phyloP scores from a whole-genome alignment of 257 asterid genomes.

The Nicotiana sylvestris region DNA sequence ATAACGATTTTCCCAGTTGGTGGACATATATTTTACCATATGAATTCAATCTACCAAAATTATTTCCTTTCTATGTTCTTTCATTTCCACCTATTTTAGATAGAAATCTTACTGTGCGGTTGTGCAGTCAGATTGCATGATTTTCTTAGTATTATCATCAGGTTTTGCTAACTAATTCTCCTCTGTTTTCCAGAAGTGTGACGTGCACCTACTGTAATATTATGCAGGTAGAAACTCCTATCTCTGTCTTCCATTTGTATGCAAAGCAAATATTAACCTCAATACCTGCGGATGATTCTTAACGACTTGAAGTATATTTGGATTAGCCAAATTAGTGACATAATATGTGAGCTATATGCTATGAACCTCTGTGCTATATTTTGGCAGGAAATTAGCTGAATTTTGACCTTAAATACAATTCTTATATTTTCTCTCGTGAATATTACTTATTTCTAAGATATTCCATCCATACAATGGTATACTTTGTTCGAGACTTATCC shows the following conservation, averaged over 20 bases:
- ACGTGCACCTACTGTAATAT: conserved; percentile 75
- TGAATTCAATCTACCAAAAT: background rate
- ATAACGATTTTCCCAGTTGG: background rate
- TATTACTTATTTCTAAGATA: background rate
- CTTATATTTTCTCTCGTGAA: background rate
- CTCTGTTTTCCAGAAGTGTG: conserved; percentile 67
- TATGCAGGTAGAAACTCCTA: conserved; percentile 56
- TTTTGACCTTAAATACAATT: background rate
- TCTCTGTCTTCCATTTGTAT: background rate
- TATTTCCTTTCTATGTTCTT: background rate
- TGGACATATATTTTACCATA: background rate
- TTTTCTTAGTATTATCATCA: conserved; percentile 2
- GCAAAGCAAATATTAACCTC: background rate
- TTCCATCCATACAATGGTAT: background rate
- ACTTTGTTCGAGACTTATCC: background rate
- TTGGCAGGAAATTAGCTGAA: background rate
- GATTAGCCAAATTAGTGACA: background rate
- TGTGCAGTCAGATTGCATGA: background rate
- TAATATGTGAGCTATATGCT: background rate
- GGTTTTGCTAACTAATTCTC: background rate
- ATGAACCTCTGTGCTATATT: background rate
- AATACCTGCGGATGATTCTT: background rate
- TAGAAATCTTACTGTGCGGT: background rate
- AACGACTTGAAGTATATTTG: background rate
- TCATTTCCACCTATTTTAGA: background rate